Conservation (phyloP, 1,284 basidiomycete species). For the Microbotryum scabiosae region DNA sequence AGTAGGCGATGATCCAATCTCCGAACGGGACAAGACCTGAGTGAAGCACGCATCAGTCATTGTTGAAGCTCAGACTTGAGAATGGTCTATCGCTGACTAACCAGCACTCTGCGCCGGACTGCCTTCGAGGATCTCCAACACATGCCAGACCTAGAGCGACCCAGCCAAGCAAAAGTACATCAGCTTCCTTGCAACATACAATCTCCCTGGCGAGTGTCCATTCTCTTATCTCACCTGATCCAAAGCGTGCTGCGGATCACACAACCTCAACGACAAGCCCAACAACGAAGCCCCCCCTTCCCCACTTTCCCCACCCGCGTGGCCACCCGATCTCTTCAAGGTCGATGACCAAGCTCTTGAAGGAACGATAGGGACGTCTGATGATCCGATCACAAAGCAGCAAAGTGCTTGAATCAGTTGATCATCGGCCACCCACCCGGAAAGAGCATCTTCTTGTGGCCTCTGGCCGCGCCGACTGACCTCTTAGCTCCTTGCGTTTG, state of each 20-base stretch:
- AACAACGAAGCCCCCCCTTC: slow-evolving; percentile 58
- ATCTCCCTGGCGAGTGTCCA: background rate
- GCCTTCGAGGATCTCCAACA: slow-evolving; percentile 90
- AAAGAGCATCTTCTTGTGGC: background rate
- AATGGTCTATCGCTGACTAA: slow-evolving; percentile 4
- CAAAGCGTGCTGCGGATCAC: slow-evolving; percentile 71
- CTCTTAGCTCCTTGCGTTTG: slow-evolving; percentile 72
- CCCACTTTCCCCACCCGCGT: slow-evolving; percentile 10
- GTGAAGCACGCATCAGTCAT: background rate
- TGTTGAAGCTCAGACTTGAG: background rate
- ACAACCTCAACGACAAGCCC: slow-evolving; percentile 85
- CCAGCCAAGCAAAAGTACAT: background rate
- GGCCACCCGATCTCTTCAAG: slow-evolving; percentile 30
- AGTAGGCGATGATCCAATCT: slow-evolving; percentile 89
- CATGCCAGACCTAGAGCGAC: slow-evolving; percentile 70
- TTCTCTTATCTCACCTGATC: slow-evolving; percentile 51
- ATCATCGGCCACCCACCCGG: background rate
- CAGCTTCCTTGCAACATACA: background rate
- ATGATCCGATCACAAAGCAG: background rate
- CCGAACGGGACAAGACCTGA: slow-evolving; percentile 72
- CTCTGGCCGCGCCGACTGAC: slow-evolving; percentile 46
- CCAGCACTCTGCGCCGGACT: slow-evolving; percentile 80
- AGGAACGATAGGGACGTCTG: slow-evolving; percentile 76
- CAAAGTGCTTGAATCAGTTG: background rate
- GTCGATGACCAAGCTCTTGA: slow-evolving; percentile 63